phyloP scores from a whole-genome alignment of 176 grass and related monocot species.

The Oryza coarctata region DNA sequence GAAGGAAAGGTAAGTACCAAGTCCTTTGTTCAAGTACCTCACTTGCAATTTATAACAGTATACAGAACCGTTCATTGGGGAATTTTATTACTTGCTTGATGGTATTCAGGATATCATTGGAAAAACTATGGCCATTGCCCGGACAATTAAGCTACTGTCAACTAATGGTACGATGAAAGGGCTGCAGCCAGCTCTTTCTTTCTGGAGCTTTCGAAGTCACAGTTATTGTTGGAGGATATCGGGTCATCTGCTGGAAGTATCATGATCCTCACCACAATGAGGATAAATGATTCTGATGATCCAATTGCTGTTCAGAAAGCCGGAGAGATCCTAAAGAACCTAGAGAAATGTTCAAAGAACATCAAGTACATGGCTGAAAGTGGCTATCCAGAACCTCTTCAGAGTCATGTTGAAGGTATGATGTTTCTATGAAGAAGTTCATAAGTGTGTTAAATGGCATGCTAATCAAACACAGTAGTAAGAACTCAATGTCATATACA shows the following conservation, averaged over 20 bases:
- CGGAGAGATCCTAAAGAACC: slow-evolving; percentile 58
- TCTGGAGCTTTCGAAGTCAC: slow-evolving; percentile 69
- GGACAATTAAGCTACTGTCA: slow-evolving; percentile 58
- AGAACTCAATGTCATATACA: slow-evolving; percentile 4
- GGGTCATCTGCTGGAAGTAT: slow-evolving; percentile 60
- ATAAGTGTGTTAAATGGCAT: background rate
- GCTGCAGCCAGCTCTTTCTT: slow-evolving; percentile 68
- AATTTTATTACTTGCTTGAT: slow-evolving; percentile 26
- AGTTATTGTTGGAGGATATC: slow-evolving; percentile 56
- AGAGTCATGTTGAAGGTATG: slow-evolving; percentile 73
- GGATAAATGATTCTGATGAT: slow-evolving; percentile 68
- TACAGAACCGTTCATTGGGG: background rate
- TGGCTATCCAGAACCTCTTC: slow-evolving; percentile 87
- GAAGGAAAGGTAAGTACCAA: slow-evolving; percentile 63
- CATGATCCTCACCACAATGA: slow-evolving; percentile 76
- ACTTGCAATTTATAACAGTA: slow-evolving; percentile 15
- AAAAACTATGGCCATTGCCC: slow-evolving; percentile 68
- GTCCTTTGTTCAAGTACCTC: background rate
- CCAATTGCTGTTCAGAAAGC: slow-evolving; percentile 54
- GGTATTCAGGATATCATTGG: slow-evolving; percentile 68
- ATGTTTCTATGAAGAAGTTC: slow-evolving; percentile 1
- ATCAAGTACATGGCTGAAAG: slow-evolving; percentile 89
- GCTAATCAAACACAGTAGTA: slow-evolving; percentile 10
- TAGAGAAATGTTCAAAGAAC: slow-evolving; percentile 78
- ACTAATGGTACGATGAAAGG: slow-evolving; percentile 54